phyloP scores from a whole-genome alignment of 129 eudicot genomes.

The Helichrysum umbraculigerum region DNA sequence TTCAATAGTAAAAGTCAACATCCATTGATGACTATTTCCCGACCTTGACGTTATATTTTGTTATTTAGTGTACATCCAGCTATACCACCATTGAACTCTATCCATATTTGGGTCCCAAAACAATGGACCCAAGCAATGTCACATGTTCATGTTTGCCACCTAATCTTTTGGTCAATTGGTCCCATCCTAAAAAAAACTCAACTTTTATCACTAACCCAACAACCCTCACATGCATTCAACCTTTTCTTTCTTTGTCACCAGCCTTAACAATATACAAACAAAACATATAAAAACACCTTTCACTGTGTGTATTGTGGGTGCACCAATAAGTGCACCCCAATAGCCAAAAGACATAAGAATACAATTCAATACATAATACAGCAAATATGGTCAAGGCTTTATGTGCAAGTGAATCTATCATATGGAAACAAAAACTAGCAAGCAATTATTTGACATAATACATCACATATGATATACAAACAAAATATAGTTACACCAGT shows the following conservation, averaged over 20 bases:
- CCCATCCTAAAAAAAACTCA: conserved; percentile 23
- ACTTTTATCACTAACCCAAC: conserved; percentile 31
- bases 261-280: conserved; percentile 1
- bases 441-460: conserved; percentile 24
- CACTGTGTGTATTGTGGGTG: conserved; percentile 25
- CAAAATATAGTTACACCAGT: conserved; percentile 33
- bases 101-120: conserved; percentile 37
- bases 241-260: conserved; percentile 34
- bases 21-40: conserved; percentile 23
- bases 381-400: background rate
- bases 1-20: conserved; percentile 20
- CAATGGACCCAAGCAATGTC: conserved; percentile 27
- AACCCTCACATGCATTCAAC: conserved; percentile 42
- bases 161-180: conserved; percentile 40
- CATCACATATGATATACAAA: conserved; percentile 33
- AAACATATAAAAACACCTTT: conserved; percentile 23
- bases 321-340: conserved; percentile 8
- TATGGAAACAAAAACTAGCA: background rate
- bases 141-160: conserved; percentile 35
- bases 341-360: background rate
- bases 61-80: conserved; percentile 33
- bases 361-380: background rate
- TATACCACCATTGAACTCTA: conserved; percentile 25
- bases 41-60: conserved; percentile 32
- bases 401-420: conserved; percentile 7